These are phyloP conservation scores for Fraxinus greggii DNA, from an alignment of 305 asterid species.

Conservation along the genomic window DNA sequence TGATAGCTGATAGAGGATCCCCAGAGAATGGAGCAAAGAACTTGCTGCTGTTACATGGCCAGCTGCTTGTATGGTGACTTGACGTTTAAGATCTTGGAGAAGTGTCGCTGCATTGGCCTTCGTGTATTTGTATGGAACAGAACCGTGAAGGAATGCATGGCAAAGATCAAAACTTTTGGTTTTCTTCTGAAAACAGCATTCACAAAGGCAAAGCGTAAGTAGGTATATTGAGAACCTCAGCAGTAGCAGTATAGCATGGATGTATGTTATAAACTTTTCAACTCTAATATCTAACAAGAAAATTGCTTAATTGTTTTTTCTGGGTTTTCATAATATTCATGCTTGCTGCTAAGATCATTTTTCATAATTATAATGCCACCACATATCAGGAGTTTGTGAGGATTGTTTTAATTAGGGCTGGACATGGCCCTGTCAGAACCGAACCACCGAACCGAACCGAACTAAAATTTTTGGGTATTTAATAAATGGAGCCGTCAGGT, in stretches of 20 bases:
- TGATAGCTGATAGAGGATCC: neutral
- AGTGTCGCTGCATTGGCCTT: constrained; percentile 4
- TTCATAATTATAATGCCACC: neutral
- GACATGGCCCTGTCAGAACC: no score
- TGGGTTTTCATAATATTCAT: neutral
- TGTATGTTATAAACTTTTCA: constrained; percentile 27
- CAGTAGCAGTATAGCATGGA: constrained; percentile 24
- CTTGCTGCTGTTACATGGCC: neutral
- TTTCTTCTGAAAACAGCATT: constrained; percentile 25
- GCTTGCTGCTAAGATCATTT: constrained; percentile 1
- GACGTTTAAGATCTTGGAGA: constrained; percentile 7
- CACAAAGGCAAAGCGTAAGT: constrained; percentile 31
- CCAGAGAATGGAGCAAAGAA: constrained; percentile 1
- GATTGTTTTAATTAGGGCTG: neutral
- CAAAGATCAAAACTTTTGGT: constrained; percentile 13
- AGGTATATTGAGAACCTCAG: constrained; percentile 28
- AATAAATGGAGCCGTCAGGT: no score
- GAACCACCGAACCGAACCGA: no score
- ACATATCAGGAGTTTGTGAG: neutral
- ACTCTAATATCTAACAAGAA: constrained; percentile 18
- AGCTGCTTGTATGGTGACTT: neutral
- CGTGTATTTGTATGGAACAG: constrained; percentile 19
- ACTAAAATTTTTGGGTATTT: no score
- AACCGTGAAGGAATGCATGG: constrained; percentile 19
- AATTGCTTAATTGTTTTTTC: constrained; percentile 13